Base-by-base conservation (phyloP, 1,284 basidiomycete genomes). In the Cutaneotrichosporon sp. region DNA sequence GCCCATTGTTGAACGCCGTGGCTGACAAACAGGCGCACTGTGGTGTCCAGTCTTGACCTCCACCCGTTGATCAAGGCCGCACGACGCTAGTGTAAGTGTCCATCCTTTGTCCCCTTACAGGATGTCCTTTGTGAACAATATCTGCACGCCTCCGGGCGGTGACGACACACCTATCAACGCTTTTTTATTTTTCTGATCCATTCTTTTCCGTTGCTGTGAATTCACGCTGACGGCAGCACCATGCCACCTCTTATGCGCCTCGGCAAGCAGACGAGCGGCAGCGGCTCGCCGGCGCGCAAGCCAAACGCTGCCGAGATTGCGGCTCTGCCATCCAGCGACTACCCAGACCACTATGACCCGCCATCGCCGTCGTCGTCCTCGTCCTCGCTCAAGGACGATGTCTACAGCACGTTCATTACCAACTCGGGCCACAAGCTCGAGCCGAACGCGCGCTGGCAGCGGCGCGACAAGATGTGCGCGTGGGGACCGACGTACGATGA, bases 391-490 rank as follows among this genome's bases (percentile, higher is more conserved):
- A 46, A 52, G n/a, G 55, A 61, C 46, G 59, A 59, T 21, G 60
- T 62, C 1, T 48, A 53, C 42, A 55, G 60, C 26, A 53, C 63
- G 33, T 45, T 67, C 20, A 48, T 54, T n/a, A 61, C 59, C 43
- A 77, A 77, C 51, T 66, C 67, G 3, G 69, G 69, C 26, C 66
- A 67, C 59, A 77, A 77, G 63, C 66, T 71, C 8, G 54, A 68
- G 17, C 56, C 54, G 1, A 56, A 63, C n/a, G 63, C 70, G 2
- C 63, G 70, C 23, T 75, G 67, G 54, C 64, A 70, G 49, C 67
- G 74, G 5, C 59, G 59, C 14, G 74, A 74, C 38, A 76, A 76
- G 59, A 69, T 73, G 42, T 70, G 63, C 46, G 66, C 72, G 4
- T 77, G 74, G 75, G 68, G 65, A 9, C 72, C 72, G 9, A 55